Evolutionary conservation across 352 stramenopile species (phyloP), one percentile per base, ranked within the genome.

Genomic region (Elongisporangium anandrum): DNA sequence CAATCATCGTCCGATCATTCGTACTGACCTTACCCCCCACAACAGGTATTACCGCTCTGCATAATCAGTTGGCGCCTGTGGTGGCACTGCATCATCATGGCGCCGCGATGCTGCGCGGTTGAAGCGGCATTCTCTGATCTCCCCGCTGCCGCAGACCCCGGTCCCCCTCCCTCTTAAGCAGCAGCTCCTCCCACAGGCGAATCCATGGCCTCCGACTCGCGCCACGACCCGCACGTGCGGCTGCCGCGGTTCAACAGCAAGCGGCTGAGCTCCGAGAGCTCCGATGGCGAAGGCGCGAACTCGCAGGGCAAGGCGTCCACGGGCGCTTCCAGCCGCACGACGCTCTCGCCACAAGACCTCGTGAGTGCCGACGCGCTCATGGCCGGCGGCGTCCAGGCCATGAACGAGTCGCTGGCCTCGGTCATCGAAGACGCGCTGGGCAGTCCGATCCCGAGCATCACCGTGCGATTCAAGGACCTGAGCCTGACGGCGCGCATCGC

Each of bases 381-480:
- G 51, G 73, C 68, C 2, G 58, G 57, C 9, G 79, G 76, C 24
- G 65, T 81, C 48, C 64, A 85, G 21, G 68, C 71, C 15, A 86
- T 88, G 79, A 68, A 88, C 57, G 59, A 72, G 50, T 76, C 56
- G 22, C 66, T 90, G 47, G 70, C 75, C 1, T 54, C 64, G 3
- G 75, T 73, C 8, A 52, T 83, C 13, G 73, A 86, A 52, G 65
- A 65, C 6, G 62, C 75, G 8, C 39, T 78, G 1, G 75, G 75
- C 13, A 26, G 61, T 23, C 74, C 76, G 3, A 75, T 86, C 12
- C 72, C 75, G 22, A 76, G 73, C 51, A 68, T 88, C 47, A 74
- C 85, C 48, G 73, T 86, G 15, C 72, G 70, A 39, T 88, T 88
- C 55, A 61, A 62, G 12, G 64, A 85, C 68, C 54, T 88, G 52